Evolutionary conservation across 805 yeast species (phyloP), one percentile per base, ranked within the genome.

Genomic region (Starmera quercuum): DNA sequence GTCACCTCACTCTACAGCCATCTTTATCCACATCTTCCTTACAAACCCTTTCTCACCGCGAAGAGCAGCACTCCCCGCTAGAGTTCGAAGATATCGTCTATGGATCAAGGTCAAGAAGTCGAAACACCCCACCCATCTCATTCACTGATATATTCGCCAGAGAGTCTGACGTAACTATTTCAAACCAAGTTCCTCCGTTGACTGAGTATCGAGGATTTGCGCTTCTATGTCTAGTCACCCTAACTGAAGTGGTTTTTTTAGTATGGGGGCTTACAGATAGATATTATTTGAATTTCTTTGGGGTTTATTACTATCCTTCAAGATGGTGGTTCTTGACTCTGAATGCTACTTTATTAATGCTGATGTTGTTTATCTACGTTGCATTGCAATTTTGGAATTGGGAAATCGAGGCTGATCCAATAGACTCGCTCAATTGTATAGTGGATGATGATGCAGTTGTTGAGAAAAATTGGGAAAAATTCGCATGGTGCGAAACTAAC

Each of bases 201-300:
- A 74, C 81, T 1, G 97, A 90, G 49, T 92, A 90, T 57, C 78
- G 74, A 47, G 96, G 97, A 9, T 92, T 87, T 58, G 84, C 90
- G 22, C 68, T 82, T 15, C 85, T 83, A 51, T 78, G 86, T 5
- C 64, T 84, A 0, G 71, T 82, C 12, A 68, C 79, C 1, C 57
- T 77, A 2, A 65, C 72, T 0, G 63, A 84, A 18, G 37, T 66
- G 2, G 56, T 71, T 5, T 83, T 83, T 69, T 42, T 78, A 2
- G 39, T 72, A 5, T 90, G 97, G 97, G 74, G 95, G 1, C 49
- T 82, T 4, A 49, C 77, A 0, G 97, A 97, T 0, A 71, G 73
- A 25, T 40, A 49, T n/a, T 46, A 71, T 23, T 68, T 82, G 27
- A 66, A 75, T 36, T 46, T 46, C 7, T 43, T 75, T 20, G 78